Evolutionary conservation across 352 stramenopile genomes (phyloP).

Genomic region (Discostella stelligera): DNA sequence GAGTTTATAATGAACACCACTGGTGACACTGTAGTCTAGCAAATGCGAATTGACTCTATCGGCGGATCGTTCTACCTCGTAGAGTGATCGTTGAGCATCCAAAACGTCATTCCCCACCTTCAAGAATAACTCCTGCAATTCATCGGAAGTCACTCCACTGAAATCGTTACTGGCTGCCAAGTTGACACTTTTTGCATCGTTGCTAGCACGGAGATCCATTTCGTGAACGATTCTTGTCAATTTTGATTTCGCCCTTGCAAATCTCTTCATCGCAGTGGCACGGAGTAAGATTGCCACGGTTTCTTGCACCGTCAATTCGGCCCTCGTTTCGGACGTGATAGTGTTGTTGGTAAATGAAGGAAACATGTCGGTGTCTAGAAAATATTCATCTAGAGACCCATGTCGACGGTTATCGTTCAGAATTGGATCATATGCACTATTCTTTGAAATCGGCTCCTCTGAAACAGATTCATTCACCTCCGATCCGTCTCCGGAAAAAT

Average conservation of each 20-base stretch:
- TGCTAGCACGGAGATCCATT: slow-evolving; percentile 25
- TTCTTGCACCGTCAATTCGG: slow-evolving; percentile 61
- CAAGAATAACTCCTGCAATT: slow-evolving; percentile 36
- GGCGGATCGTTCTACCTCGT: slow-evolving; percentile 35
- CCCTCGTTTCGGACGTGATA: slow-evolving; percentile 41
- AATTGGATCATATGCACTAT: slow-evolving; percentile 21
- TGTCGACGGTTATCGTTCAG: background rate
- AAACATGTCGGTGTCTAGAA: slow-evolving; percentile 48
- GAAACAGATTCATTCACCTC: background rate
- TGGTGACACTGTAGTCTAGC: slow-evolving; percentile 46
- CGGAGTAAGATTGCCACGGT: slow-evolving; percentile 47
- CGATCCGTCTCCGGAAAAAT: background rate
- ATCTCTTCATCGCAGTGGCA: slow-evolving; percentile 44
- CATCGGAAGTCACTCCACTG: slow-evolving; percentile 19
- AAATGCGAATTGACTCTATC: slow-evolving; percentile 46
- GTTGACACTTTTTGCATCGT: background rate
- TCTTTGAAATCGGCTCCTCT: background rate
- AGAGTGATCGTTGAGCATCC: slow-evolving; percentile 42
- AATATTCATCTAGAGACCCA: slow-evolving; percentile 49
- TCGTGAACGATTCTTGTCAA: slow-evolving; percentile 38
- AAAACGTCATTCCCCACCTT: slow-evolving; percentile 37
- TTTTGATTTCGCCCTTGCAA: slow-evolving; percentile 38
- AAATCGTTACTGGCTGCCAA: slow-evolving; percentile 13
- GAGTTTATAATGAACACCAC: slow-evolving; percentile 38
- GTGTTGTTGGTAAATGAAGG: slow-evolving; percentile 35